Base-by-base conservation (phyloP, 1,139 yeast genomes). In the Hanseniaspora gamundiae region DNA sequence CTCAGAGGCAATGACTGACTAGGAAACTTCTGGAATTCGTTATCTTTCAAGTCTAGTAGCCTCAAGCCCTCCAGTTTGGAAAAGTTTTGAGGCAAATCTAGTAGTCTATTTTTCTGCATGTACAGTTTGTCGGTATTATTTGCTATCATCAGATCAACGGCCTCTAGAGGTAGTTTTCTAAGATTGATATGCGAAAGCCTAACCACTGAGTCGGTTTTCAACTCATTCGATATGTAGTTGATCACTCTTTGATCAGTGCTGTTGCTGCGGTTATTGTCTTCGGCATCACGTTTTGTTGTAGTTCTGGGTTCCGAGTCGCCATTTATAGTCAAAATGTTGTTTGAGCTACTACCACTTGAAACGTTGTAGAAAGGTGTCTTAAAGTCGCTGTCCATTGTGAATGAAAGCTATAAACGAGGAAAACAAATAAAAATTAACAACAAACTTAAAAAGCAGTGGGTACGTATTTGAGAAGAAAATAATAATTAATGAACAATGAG, bases 31-130 rank as follows among this genome's bases (percentile, higher is more conserved):
- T 66, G 51, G 38, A 84, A 67, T 40, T 63, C 59, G 57, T 84
- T 84, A 49, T 71, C 69, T 53, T 82, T 81, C 40, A 84, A 64
- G 57, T 84, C 91, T 48, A 84, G 63, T 52, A 79, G 81, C 43
- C 75, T 67, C 46, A 83, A 61, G 43, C 66, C 64, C 21, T 71
- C 57, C 49, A 82, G 62, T 26, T 62, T 58, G 11, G 61, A 53
- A 49, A 82, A 69, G 46, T 68, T 68, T 1, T 59, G 52, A 0
- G 87, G 84, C 9, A 80, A 60, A 11, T 63, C 61, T 0, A 64
- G 57, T 17, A 80, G 58, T 39, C 64, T 61, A 54, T 79, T 79
- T 46, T 68, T 67, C 46, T 76, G 74, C 16, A 80, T 56, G 2
- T 78, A 71, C 14, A 80, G 62, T 51, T 76, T 67, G 47, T 76